phyloP scores from a whole-genome alignment of 2,329 filamentous ascomycete species.

The Scedosporium dehoogii region DNA sequence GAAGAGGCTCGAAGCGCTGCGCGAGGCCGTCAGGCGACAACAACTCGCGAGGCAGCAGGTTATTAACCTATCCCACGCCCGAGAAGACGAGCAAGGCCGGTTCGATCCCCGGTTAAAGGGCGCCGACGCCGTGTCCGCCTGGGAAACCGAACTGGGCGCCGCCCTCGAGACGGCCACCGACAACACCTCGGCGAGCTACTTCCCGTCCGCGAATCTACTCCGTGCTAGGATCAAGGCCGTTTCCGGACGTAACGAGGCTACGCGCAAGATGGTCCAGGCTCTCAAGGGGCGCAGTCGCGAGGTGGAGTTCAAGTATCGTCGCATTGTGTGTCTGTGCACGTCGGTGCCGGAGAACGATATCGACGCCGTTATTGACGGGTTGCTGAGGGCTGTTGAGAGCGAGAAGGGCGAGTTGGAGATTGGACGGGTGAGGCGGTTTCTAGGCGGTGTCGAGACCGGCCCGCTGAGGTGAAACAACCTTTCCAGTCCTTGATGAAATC shows the following conservation, averaged over 20 bases:
- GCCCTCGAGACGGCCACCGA: slow-evolving; percentile 32
- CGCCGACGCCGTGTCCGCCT: slow-evolving; percentile 36
- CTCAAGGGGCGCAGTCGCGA: slow-evolving; percentile 75
- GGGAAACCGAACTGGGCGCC: slow-evolving; percentile 43
- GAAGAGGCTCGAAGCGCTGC: slow-evolving; percentile 60
- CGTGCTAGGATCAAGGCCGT: slow-evolving; percentile 63
- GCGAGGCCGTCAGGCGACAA: slow-evolving; percentile 53
- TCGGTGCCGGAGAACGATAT: slow-evolving; percentile 68
- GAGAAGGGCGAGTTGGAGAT: slow-evolving; percentile 70
- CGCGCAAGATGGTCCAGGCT: slow-evolving; percentile 56
- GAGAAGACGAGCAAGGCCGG: slow-evolving; percentile 56
- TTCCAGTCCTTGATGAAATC: background rate
- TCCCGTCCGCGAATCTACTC: slow-evolving; percentile 53
- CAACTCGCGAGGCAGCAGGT: slow-evolving; percentile 62
- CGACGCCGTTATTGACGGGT: slow-evolving; percentile 66
- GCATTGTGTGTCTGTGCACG: slow-evolving; percentile 80
- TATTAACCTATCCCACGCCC: slow-evolving; percentile 64
- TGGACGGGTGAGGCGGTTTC: slow-evolving; percentile 65
- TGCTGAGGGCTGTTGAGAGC: slow-evolving; percentile 83
- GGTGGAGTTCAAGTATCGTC: slow-evolving; percentile 77
- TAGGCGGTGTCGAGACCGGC: slow-evolving; percentile 62
- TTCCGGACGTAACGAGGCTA: slow-evolving; percentile 53
- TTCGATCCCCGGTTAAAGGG: slow-evolving; percentile 28
- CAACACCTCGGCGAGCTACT: slow-evolving; percentile 24
- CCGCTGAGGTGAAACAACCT: slow-evolving; percentile 28